These are phyloP conservation scores for Chalciporus pseudorubinellus DNA, from an alignment of 768 basidiomycete species.

Conservation along the genomic window DNA sequence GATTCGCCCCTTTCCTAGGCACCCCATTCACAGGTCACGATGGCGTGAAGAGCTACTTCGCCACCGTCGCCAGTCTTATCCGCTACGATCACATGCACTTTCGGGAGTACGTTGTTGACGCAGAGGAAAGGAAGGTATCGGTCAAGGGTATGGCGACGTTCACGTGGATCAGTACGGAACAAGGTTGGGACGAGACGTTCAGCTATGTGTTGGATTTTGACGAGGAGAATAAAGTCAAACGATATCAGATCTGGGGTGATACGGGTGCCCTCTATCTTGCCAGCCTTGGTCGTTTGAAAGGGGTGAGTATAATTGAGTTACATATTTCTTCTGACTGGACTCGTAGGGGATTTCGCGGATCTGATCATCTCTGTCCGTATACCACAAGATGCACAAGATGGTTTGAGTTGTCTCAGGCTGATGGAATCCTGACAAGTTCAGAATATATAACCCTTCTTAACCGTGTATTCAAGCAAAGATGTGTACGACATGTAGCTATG, in stretches of 20 bases:
- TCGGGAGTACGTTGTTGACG: conserved; percentile 54
- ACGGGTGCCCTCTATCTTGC: conserved; percentile 64
- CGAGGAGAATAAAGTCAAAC: conserved; percentile 48
- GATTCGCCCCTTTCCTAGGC: conserved; percentile 62
- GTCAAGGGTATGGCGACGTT: conserved; percentile 54
- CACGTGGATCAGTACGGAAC: conserved; percentile 50
- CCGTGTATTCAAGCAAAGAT: conserved; percentile 3
- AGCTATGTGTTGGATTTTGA: conserved; percentile 61
- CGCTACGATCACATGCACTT: conserved; percentile 53
- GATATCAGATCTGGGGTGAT: conserved; percentile 70
- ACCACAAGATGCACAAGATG: too few species aligned
- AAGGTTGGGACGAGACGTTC: conserved; percentile 64
- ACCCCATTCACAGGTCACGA: conserved; percentile 43
- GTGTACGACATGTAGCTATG: neutral
- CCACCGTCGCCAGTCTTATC: conserved; percentile 43
- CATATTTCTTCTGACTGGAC: neutral
- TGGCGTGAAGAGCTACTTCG: conserved; percentile 50
- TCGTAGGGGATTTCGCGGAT: neutral
- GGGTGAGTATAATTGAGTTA: conserved; percentile 4
- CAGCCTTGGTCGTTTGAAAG: conserved; percentile 42
- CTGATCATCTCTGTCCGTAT: neutral
- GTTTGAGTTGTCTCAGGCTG: too few species aligned
- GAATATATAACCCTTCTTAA: too few species aligned
- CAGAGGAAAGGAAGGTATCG: conserved; percentile 47
- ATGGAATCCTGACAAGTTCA: too few species aligned